Base-by-base conservation (phyloP, 306 rosid species). In the Cicer bijugum region DNA sequence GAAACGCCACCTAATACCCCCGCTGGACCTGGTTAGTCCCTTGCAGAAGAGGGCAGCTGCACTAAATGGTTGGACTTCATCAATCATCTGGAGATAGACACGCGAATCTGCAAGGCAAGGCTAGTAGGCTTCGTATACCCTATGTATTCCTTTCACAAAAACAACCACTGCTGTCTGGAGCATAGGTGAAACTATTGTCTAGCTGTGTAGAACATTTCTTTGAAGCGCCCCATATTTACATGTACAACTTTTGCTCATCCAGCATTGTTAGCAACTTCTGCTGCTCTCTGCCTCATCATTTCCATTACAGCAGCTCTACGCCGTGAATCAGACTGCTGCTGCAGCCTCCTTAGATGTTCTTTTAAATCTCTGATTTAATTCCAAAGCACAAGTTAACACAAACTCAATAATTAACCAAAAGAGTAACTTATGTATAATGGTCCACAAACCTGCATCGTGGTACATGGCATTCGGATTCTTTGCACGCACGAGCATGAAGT, bases 231-330 rank as follows among this genome's bases (percentile, higher is more conserved):
- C 67, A 74, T 81, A 78, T 79, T 64, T 85, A 75, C 81, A 86
- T 53, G 61, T 61, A 76, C 70, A 77, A 57, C 72, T 39, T 73
- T 39, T 73, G 75, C 72, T 90, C 83, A 95, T 67, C 90, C 88
- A 38, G 89, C 78, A 69, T 79, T 91, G 84, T 78, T 92, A 56
- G 93, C 91, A 78, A 88, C 90, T 86, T 95, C 99, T 9, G 96
- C 97, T 68, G 99, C 99, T 85, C 99, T 86, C 85, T 94, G 97
- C 82, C 99, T 91, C 99, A 95, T 95, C 97, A 95, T 95, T 82
- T 95, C 99, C 90, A 88, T 95, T 80, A 95, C 97, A 44, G 99
- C 97, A 61, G 97, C 97, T 87, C 97, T 88, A 69, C 99, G 85
- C 52, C 99, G 78, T 8, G 99, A 95, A 72, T 95, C 99, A 71